Conservation (phyloP, 169 alveolate genomes). For the Plasmodium blacklocki region DNA sequence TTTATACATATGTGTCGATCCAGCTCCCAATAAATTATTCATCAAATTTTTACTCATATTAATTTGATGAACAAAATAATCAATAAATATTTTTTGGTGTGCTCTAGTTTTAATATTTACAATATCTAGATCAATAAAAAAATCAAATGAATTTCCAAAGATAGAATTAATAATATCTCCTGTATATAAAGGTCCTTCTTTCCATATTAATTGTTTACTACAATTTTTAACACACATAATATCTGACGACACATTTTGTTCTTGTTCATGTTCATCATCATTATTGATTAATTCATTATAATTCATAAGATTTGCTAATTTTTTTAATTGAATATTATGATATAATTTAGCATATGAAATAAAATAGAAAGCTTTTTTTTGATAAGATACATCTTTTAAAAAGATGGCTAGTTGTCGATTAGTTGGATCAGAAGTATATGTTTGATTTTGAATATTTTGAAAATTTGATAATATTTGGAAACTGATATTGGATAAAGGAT, state of each 20-base stretch:
- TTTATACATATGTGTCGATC: conserved; percentile 8
- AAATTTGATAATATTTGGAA: conserved; percentile 70
- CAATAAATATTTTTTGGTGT: conserved; percentile 84
- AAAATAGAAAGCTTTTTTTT: conserved; percentile 83
- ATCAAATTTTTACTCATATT: conserved; percentile 81
- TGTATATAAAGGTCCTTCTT: conserved; percentile 80
- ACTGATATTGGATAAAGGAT: conserved; percentile 79
- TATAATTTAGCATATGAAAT: conserved; percentile 87
- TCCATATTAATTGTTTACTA: conserved; percentile 81
- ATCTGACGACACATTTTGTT: conserved; percentile 82
- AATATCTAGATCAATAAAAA: conserved; percentile 85
- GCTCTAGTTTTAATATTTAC: conserved; percentile 79
- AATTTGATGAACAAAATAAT: conserved; percentile 86
- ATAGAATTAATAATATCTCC: conserved; percentile 79
- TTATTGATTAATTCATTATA: conserved; percentile 5
- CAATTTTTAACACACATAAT: conserved; percentile 85
- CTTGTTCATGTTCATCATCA: conserved; percentile 12
- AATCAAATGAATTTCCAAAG: conserved; percentile 81
- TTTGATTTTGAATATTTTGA: conserved; percentile 68
- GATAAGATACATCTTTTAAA: conserved; percentile 83
- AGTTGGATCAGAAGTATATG: conserved; percentile 79
- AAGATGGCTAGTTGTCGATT: conserved; percentile 81
- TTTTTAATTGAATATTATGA: conserved; percentile 83
- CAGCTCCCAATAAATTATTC: conserved; percentile 76
- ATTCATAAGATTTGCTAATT: conserved; percentile 82